Evolutionary conservation across 768 basidiomycete species (phyloP).

Genomic region (Boletus vinaceobasis): DNA sequence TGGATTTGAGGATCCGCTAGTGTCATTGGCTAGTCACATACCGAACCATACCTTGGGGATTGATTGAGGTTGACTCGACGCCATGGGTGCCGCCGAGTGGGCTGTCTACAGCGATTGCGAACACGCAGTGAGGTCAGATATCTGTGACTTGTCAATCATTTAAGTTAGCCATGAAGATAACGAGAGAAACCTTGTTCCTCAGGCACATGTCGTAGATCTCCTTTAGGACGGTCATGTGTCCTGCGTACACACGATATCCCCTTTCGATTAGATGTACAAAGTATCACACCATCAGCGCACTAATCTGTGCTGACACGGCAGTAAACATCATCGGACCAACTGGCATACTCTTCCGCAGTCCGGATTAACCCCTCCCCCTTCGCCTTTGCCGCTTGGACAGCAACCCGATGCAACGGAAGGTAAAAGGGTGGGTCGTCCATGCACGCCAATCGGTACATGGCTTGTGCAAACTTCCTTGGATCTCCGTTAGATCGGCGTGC

Average conservation of each 20-base stretch:
- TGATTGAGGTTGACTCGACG: background rate
- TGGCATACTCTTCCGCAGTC: conserved; percentile 24
- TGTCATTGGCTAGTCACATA: background rate
- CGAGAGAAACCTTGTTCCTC: background rate
- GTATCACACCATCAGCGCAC: background rate
- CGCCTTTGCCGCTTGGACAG: conserved; percentile 19
- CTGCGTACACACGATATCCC: background rate
- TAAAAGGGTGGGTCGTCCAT: conserved; percentile 27
- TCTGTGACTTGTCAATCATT: background rate
- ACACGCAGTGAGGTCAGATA: background rate
- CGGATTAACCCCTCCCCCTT: conserved; percentile 23
- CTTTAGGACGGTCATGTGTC: background rate
- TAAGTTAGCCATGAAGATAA: background rate
- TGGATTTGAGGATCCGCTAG: background rate
- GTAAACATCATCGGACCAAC: conserved; percentile 29
- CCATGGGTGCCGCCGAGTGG: background rate
- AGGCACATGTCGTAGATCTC: background rate
- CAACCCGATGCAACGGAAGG: conserved; percentile 22
- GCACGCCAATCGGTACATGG: conserved; percentile 14
- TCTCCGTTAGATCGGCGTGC: conserved; percentile 14
- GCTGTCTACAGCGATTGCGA: background rate
- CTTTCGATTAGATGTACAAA: too few relatives aligned
- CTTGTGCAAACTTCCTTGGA: conserved; percentile 21
- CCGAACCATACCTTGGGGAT: conserved; percentile 24
- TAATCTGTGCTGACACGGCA: conserved; percentile 6